Percentiles rank a stretch among this genome's conserved stretches.
Evolutionary conservation across 768 basidiomycete species (phyloP).

Genomic region (Mycena sanguinolenta): DNA sequence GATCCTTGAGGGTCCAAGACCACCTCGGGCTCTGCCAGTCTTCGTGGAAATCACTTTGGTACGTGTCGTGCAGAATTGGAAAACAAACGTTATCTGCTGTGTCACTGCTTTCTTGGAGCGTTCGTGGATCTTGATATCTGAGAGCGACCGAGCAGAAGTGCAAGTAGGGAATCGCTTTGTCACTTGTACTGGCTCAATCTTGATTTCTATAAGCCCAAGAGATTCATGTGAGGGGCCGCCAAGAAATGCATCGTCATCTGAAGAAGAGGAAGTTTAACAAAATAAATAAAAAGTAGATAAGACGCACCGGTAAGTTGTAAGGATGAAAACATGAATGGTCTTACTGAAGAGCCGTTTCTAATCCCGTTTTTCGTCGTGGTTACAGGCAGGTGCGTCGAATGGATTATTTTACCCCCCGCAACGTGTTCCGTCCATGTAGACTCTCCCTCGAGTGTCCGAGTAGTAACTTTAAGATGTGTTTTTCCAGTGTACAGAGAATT

Average conservation of each 20-base stretch:
- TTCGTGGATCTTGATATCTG: constrained; percentile 22
- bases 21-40: too few relatives aligned
- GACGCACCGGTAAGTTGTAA: constrained; percentile 18
- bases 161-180: neutral
- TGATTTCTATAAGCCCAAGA: constrained; percentile 25
- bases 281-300: neutral
- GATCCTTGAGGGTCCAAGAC: too few relatives aligned
- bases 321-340: neutral
- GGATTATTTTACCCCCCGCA: neutral
- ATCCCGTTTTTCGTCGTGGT: neutral
- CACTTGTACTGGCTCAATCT: neutral
- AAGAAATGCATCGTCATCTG: constrained; percentile 29
- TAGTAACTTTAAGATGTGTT: neutral
- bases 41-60: too few relatives aligned
- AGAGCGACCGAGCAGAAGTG: neutral
- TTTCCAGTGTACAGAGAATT: constrained; percentile 35
- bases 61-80: neutral
- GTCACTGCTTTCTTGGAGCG: constrained; percentile 30
- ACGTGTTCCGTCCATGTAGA: constrained; percentile 25
- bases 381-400: neutral
- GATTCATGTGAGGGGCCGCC: neutral
- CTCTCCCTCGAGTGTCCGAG: neutral
- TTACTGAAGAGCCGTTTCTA: neutral
- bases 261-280: neutral
- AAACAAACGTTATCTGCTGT: constrained; percentile 28